Base-by-base conservation (phyloP, 805 yeast genomes). In the Saccharomycopsis synnaedendra region DNA sequence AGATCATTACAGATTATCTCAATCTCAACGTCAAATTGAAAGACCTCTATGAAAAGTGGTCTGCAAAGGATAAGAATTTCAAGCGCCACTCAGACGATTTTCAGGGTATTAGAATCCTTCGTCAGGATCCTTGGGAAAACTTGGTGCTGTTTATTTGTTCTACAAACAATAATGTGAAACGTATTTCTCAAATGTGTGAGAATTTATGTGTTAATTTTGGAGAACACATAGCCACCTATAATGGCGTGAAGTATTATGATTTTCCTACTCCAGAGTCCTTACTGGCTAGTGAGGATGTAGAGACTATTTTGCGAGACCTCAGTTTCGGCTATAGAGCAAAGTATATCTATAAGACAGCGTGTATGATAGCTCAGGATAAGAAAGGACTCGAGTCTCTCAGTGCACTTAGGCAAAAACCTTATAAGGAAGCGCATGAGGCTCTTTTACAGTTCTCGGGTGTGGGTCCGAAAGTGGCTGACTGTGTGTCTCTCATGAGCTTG, bases 81-180 rank as follows among this genome's bases (percentile, higher is more conserved):
- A 60, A 60, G 42, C 63, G 61, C 44, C 60, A 59, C 46, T 46
- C 65, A 4, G 53, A 61, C 37, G 58, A 57, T 32, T 77, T 78
- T 47, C 68, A 68, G 3, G 97, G 97, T 0, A 79, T 90, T 19
- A 67, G 98, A 32, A 86, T 90, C 53, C 70, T 93, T 31, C 71
- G 89, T 36, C 97, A 93, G 62, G 96, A 90, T 54, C 97, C 98
- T 0, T 93, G 97, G 97, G 98, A 93, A 56, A 87, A 90, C 40
- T 67, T 88, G 41, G 67, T 90, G 19, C 84, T 93, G 2, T 93
- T 90, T 55, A 93, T 93, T 7, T 93, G 97, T 64, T 86, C 96
- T 1, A 81, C 95, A n/a, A 93, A 93, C 63, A 93, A 93, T 64
- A 93, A 93, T 58, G 93, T 93, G 46, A 87, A 90, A 58, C 71